phyloP scores from a whole-genome alignment of 2,329 filamentous ascomycete genomes.

The Pestalotiopsis sp. region DNA sequence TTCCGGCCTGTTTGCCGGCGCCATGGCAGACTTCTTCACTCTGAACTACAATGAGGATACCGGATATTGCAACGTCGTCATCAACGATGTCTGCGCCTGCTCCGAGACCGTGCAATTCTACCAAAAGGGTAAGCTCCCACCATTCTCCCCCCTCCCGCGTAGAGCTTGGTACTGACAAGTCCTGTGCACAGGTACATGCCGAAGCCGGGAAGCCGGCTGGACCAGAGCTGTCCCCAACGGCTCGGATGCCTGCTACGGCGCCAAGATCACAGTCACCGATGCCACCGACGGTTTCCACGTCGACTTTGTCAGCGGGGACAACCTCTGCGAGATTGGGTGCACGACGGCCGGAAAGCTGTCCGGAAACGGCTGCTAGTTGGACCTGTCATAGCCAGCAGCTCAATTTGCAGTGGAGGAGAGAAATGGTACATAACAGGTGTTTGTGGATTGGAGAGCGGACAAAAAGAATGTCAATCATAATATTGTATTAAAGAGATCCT shows the following conservation, averaged over 20 bases:
- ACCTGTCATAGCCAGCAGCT: too few relatives aligned
- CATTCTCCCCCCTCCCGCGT: not conserved
- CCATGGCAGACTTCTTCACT: not conserved
- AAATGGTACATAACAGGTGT: too few relatives aligned
- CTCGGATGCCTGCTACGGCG: not conserved
- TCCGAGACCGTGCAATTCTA: not conserved
- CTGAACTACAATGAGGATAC: not conserved
- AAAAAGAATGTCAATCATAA: too few relatives aligned
- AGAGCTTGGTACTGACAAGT: not conserved
- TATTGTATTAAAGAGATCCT: too few relatives aligned
- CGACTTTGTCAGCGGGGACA: not conserved
- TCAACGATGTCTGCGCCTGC: not conserved
- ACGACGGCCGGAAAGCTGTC: not conserved
- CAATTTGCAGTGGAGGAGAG: too few relatives aligned
- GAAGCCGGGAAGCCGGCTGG: not conserved
- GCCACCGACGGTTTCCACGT: not conserved
- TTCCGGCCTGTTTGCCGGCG: not conserved
- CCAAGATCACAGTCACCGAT: not conserved
- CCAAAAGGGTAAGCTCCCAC: not conserved
- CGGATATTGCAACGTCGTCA: not conserved
- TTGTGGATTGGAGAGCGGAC: too few relatives aligned
- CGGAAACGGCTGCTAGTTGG: slow-evolving; percentile 1
- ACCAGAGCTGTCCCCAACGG: not conserved
- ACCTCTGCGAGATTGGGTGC: not conserved
- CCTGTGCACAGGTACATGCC: not conserved